Conservation (phyloP, 495 filamentous ascomycete species). For the Penicillium psychrofluorescens region DNA sequence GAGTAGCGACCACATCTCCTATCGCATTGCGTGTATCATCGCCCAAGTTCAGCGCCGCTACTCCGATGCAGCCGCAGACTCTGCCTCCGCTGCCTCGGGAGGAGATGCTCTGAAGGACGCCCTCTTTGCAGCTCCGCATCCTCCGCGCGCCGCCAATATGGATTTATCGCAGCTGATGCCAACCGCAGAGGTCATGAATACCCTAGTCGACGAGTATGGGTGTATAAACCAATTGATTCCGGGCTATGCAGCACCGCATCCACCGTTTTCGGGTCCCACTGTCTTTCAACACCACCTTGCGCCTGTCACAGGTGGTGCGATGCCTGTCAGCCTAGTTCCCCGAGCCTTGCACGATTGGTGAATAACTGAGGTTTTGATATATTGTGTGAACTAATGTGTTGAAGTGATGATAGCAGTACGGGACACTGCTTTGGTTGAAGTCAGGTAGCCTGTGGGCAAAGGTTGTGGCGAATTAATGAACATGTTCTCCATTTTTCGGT, state of each 20-base stretch:
- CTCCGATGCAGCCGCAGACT: conserved; percentile 8
- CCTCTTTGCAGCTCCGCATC: conserved; percentile 6
- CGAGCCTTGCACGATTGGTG: conserved; percentile 21
- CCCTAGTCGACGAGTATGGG: conserved; percentile 15
- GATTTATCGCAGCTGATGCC: conserved; percentile 17
- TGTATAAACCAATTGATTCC: conserved; percentile 21
- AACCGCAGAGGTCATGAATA: conserved; percentile 8
- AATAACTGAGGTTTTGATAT: not conserved
- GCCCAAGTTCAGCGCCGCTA: conserved; percentile 23
- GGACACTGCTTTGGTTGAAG: too few species aligned
- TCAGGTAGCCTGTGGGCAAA: too few species aligned
- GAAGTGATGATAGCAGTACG: too few species aligned
- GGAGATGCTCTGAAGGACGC: conserved; percentile 5
- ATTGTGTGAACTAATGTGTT: too few species aligned
- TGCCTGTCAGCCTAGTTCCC: conserved; percentile 20
- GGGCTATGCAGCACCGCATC: conserved; percentile 8
- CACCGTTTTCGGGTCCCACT: conserved; percentile 5
- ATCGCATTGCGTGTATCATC: conserved; percentile 24
- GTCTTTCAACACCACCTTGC: conserved; percentile 14
- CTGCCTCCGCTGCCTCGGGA: conserved; percentile 3
- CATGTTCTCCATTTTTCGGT: too few species aligned
- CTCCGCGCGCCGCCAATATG: conserved; percentile 8
- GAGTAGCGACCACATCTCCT: conserved; percentile 30
- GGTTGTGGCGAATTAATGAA: too few species aligned
- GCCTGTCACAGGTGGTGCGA: conserved; percentile 15